Evolutionary conservation across 2,329 filamentous ascomycete genomes (phyloP), one percentile per base, ranked within the genome.

Genomic region (Delphinella strobiligena): DNA sequence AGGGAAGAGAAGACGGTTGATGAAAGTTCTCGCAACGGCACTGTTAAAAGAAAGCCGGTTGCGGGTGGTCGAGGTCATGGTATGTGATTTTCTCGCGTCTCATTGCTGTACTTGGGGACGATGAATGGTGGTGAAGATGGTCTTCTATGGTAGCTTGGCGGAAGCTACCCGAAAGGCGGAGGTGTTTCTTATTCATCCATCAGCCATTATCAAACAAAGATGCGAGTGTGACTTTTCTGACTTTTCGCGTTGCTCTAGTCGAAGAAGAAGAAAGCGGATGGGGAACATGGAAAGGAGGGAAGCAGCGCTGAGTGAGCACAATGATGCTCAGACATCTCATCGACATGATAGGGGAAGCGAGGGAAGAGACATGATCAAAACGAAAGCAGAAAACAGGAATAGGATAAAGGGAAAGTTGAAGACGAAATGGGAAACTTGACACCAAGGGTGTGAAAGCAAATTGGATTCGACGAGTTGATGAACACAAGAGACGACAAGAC

Each of bases 1-100:
- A 55, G 36, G n/a, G 39, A 35, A 12, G 24, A 29, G 19, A 8
- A 4, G 5, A 33, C 34, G 10, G 30, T 22, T n/a, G 36, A 34
- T n/a, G 30, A 39, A 19, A 27, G 12, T 12, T 27, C 7, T 12
- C 7, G 12, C 22, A 12, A 27, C 11, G 48, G 48, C 8, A 50
- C 46, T 19, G 45, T 50, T 11, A 47, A 45, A 37, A 43, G 48
- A 12, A 50, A 50, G 45, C 48, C 48, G 16, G 41, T 48, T 16
- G 34, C 38, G n/a, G 34, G 40, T 5, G 43, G 44, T 27, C 19
- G 38, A 36, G 37, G 7, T 7, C 12, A 7, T 27, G 7, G 22
- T 27, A 7, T 27, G 22, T 12, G 40, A 27, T 27, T 27, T n/a
- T n/a, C n/a, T n/a, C n/a, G n/a, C n/a, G n/a, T n/a, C n/a, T n/a